Conservation (phyloP, 345 rosid genomes). For the Odontarrhena argentea region DNA sequence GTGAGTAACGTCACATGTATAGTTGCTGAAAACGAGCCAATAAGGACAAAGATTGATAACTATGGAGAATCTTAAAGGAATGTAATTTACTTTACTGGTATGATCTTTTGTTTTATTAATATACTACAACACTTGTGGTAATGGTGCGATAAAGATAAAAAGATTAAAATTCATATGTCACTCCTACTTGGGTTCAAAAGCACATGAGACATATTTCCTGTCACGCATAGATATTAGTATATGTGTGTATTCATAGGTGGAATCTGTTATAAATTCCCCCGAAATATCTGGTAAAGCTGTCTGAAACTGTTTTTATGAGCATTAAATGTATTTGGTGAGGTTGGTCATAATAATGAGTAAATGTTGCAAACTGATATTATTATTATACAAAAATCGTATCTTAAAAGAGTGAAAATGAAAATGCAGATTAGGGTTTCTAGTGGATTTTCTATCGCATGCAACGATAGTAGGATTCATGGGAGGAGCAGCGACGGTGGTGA, state of each 20-base stretch:
- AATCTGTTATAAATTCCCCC: background rate
- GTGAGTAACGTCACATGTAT: conserved; percentile 17
- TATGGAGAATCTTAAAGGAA: background rate
- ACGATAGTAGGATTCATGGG: conserved; percentile 98
- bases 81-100: conserved; percentile 2
- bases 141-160: too few relatives aligned
- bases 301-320: conserved; percentile 1
- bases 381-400: background rate
- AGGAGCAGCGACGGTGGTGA: conserved; percentile 98
- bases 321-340: conserved; percentile 5
- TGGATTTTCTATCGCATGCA: conserved; percentile 96
- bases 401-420: conserved; percentile 7
- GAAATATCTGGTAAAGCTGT: background rate
- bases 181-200: background rate
- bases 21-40: conserved; percentile 10
- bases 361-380: conserved; percentile 4
- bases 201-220: background rate
- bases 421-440: conserved; percentile 83
- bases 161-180: background rate
- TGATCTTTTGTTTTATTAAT: background rate
- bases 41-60: background rate
- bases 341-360: conserved; percentile 2
- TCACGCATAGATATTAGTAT: conserved; percentile 4
- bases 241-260: background rate
- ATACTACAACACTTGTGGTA: too few relatives aligned